Evolutionary conservation across 1,284 basidiomycete species (phyloP).

Genomic region (Chiua sp.): DNA sequence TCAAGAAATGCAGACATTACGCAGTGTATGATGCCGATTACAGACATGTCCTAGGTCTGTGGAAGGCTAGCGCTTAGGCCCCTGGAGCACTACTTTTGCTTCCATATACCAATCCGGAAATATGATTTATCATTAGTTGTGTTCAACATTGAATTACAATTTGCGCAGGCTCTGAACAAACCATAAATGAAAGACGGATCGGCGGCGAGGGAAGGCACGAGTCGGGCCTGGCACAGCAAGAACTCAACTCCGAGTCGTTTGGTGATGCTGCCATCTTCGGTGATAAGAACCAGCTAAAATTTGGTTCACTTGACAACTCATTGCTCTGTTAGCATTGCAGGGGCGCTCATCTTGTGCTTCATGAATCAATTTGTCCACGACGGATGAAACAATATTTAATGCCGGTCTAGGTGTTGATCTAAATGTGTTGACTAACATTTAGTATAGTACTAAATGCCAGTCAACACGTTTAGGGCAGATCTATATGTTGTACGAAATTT

Average conservation of each 20-base stretch:
- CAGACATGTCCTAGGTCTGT: too few relatives aligned
- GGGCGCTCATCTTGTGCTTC: slow-evolving; percentile 87
- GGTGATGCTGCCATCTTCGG: slow-evolving; percentile 95
- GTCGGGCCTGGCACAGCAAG: slow-evolving; percentile 99
- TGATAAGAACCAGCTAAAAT: slow-evolving; percentile 76
- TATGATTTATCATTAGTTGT: too few relatives aligned
- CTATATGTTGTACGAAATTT: too few relatives aligned
- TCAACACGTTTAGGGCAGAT: too few relatives aligned
- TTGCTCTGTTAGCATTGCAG: slow-evolving; percentile 64
- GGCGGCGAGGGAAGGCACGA: slow-evolving; percentile 99
- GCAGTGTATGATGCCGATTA: too few relatives aligned
- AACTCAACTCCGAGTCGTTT: slow-evolving; percentile 94
- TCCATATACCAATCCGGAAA: too few relatives aligned
- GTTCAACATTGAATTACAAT: slow-evolving; percentile 1
- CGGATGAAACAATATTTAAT: slow-evolving; percentile 8
- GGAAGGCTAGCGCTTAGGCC: too few relatives aligned
- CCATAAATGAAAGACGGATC: slow-evolving; percentile 98
- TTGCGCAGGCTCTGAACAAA: slow-evolving; percentile 86
- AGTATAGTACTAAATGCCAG: too few relatives aligned
- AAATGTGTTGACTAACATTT: too few relatives aligned
- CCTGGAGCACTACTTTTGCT: too few relatives aligned
- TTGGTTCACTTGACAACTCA: slow-evolving; percentile 14
- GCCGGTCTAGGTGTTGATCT: too few relatives aligned
- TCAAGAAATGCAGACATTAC: too few relatives aligned
- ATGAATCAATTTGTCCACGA: slow-evolving; percentile 99